Evolutionary conservation across 1,284 basidiomycete species (phyloP), one percentile per base, ranked within the genome.

Genomic region (Peniophora sp.): DNA sequence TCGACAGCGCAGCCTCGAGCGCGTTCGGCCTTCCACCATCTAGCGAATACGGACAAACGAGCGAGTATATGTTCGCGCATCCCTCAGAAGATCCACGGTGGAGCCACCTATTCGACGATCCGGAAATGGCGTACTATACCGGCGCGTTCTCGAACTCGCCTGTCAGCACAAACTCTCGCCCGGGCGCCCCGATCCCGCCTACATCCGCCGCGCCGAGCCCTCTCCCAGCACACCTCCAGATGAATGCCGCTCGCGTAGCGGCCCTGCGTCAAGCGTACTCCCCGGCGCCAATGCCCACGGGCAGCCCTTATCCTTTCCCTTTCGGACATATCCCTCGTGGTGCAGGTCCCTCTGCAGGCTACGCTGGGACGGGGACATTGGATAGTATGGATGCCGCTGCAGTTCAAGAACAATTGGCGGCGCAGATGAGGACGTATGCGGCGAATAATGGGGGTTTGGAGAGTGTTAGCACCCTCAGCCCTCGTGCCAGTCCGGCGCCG

Each of bases 341-440:
- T 27, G 64, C 70, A 44, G 60, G 63, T 3, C n/a, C 37, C 8
- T n/a, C 15, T 8, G 8, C 6, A n/a, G n/a, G n/a, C 71, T 60
- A 61, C 3, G 64, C 68, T 23, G 59, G 62, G 36, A 68, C 69
- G 3, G 73, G 74, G 12, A 57, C 56, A 2, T 18, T 54, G 24
- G 56, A 57, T 18, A 32, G 27, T 32, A 37, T 53, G 58, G 76
- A 83, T 61, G 68, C 76, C 22, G 73, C 76, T 55, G 68, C 69
- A 1, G 78, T 88, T 54, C 76, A 82, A 52, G 81, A 86, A 58
- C 83, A 88, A 60, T 65, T 87, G 17, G 76, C 78, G 2, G 68
- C 77, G 35, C 85, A 88, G 62, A 84, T 83, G 80, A 83, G 87
- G 62, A 78, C 84, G 54, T 88, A 83, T 55, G 84, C 86, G 2